Base-by-base conservation (phyloP, 257 asterid species). In the Penstemon barbatus region DNA sequence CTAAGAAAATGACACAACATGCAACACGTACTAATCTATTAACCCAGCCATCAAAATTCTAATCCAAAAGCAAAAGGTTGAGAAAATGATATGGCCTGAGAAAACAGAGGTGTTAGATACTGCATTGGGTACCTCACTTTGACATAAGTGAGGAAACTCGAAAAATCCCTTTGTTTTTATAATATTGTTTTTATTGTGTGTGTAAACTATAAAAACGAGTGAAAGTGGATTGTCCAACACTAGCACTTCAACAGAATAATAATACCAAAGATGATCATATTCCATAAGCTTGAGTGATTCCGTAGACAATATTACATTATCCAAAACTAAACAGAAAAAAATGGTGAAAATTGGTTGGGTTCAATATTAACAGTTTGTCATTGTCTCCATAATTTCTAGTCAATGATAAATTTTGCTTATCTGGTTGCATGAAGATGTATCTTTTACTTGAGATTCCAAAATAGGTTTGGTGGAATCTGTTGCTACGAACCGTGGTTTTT, bases 381-480 rank as follows among this genome's bases (percentile, higher is more conserved):
- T 44, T 25, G 4, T 7, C 6, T 64, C 11, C 57, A 13, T 71
- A 52, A 36, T 62, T 46, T 38, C 3, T 55, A 45, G 42, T 54
- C 42, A 7, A 52, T 42, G 33, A 39, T 19, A 55, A 39, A 59
- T 36, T 4, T 18, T 18, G 5, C 39, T 50, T 40, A 65, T 39
- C 39, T 41, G 71, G 13, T 40, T 52, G 50, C 41, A 39, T 36
- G 13, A n/a, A 15, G 48, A 40, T 41, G 5, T 8, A 7, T 6
- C 9, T 40, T 36, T 53, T 19, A 5, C 61, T 4, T 7, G 52
- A 44, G 55, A 10, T 48, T 33, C 33, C 19, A 63, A 37, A 39
- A 7, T 5, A 43, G 6, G 45, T 38, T 72, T 56, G 53, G 53
- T 48, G 66, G 66, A 38, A 39, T 48, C 39, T 63, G 15, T 72